Evolutionary conservation across 164 flowering plant species (phyloP).

Genomic region (Cinnamomum chago): DNA sequence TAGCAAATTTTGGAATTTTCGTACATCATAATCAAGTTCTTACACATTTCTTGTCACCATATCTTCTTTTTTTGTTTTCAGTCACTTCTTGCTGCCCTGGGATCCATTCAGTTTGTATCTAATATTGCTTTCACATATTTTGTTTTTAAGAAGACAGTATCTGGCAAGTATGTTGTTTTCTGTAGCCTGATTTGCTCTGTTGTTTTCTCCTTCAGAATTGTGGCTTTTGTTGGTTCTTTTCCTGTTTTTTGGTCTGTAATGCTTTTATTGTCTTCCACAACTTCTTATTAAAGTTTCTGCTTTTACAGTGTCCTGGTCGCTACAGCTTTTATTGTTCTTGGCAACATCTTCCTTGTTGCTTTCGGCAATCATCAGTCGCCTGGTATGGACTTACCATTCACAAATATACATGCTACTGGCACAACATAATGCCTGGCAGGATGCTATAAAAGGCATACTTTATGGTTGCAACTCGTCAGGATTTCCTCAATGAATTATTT

Average conservation of each 20-base stretch:
- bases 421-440: not conserved
- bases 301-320: slow-evolving; percentile 78
- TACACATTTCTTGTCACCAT: not conserved
- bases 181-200: slow-evolving; percentile 1
- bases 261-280: not conserved
- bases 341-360: slow-evolving; percentile 89
- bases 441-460: not conserved
- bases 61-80: slow-evolving; percentile 25
- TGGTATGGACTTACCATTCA: slow-evolving; percentile 6
- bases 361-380: slow-evolving; percentile 99
- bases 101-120: slow-evolving; percentile 91
- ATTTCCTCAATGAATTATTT: not conserved
- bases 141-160: slow-evolving; percentile 77
- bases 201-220: not conserved
- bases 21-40: no score
- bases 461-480: not conserved
- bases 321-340: slow-evolving; percentile 88
- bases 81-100: slow-evolving; percentile 98
- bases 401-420: not conserved
- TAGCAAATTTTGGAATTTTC: no score
- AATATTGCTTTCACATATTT: slow-evolving; percentile 94
- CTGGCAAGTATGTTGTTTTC: slow-evolving; percentile 64
- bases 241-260: not conserved
- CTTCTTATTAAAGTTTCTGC: not conserved
- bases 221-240: not conserved